Evolutionary conservation across 805 yeast genomes (phyloP).

Genomic region (Hermanozyma aechmeae): DNA sequence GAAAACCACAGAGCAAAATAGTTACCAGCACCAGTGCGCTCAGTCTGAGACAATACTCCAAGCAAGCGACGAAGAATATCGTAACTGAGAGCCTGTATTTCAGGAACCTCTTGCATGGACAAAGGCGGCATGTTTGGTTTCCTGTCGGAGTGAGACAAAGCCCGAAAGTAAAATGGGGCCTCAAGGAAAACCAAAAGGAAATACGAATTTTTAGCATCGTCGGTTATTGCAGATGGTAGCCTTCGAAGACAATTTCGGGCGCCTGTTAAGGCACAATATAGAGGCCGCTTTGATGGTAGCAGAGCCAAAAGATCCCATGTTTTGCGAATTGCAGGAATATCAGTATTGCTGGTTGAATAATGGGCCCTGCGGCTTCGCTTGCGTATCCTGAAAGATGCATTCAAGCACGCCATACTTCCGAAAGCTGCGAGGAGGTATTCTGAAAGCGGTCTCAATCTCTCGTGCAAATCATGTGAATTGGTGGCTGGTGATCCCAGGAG

Average conservation of each 20-base stretch:
- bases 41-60: constrained; percentile 54
- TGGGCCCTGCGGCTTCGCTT: constrained; percentile 18
- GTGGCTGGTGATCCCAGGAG: constrained; percentile 9
- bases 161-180: constrained; percentile 50
- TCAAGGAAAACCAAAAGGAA: constrained; percentile 64
- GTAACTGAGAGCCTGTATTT: constrained; percentile 48
- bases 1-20: constrained; percentile 51
- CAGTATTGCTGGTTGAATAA: constrained; percentile 40
- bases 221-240: constrained; percentile 23
- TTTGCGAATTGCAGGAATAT: constrained; percentile 36
- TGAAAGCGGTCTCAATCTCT: constrained; percentile 42
- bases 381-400: constrained; percentile 41
- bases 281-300: constrained; percentile 56
- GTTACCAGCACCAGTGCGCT: constrained; percentile 24
- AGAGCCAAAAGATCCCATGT: constrained; percentile 37
- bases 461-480: constrained; percentile 16
- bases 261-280: constrained; percentile 43
- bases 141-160: constrained; percentile 28
- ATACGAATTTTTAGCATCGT: constrained; percentile 34
- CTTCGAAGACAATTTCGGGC: constrained; percentile 44
- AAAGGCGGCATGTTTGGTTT: constrained; percentile 5
- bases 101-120: constrained; percentile 35
- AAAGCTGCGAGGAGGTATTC: constrained; percentile 38
- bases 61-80: constrained; percentile 61
- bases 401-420: constrained; percentile 36